phyloP scores from a whole-genome alignment of 768 basidiomycete species.

The Candolleomyces eurysporus region DNA sequence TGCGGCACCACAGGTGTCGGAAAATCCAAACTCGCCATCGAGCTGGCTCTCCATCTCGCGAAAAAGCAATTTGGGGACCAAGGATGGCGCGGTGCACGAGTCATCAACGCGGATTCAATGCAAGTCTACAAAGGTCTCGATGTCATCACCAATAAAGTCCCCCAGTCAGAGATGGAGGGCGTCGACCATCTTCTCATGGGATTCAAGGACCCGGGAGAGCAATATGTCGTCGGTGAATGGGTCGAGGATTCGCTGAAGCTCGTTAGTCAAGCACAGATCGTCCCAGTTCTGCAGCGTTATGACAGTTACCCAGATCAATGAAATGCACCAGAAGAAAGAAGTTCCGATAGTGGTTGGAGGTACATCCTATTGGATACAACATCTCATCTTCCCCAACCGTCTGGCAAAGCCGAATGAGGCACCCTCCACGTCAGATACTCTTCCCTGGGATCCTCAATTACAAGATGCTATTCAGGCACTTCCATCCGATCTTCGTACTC shows the following conservation, averaged over 20 bases:
- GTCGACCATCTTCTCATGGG: constrained; percentile 89
- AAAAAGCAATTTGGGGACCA: constrained; percentile 25
- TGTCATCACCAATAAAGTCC: constrained; percentile 92
- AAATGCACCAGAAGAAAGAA: constrained; percentile 58
- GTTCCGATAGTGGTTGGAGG: constrained; percentile 94
- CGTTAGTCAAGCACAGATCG: constrained; percentile 48
- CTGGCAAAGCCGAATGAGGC: constrained; percentile 30
- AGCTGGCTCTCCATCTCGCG: constrained; percentile 68
- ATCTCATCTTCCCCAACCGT: constrained; percentile 86
- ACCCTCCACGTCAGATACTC: not conserved
- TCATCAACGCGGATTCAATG: constrained; percentile 98
- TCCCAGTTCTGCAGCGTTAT: not conserved
- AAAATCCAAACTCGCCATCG: constrained; percentile 89
- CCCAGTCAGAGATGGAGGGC: constrained; percentile 69
- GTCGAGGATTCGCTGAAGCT: constrained; percentile 73
- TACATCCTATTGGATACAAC: constrained; percentile 97
- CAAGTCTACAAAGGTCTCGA: constrained; percentile 92
- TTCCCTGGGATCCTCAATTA: constrained; percentile 8
- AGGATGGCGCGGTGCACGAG: constrained; percentile 60
- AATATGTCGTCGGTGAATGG: constrained; percentile 88
- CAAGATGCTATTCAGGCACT: constrained; percentile 40
- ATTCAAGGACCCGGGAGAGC: constrained; percentile 82
- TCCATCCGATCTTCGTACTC: constrained; percentile 41
- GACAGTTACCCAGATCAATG: constrained; percentile 60
- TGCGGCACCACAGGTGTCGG: constrained; percentile 96